phyloP scores from a whole-genome alignment of 495 filamentous ascomycete genomes.

The Hypomontagnella monticulosa region DNA sequence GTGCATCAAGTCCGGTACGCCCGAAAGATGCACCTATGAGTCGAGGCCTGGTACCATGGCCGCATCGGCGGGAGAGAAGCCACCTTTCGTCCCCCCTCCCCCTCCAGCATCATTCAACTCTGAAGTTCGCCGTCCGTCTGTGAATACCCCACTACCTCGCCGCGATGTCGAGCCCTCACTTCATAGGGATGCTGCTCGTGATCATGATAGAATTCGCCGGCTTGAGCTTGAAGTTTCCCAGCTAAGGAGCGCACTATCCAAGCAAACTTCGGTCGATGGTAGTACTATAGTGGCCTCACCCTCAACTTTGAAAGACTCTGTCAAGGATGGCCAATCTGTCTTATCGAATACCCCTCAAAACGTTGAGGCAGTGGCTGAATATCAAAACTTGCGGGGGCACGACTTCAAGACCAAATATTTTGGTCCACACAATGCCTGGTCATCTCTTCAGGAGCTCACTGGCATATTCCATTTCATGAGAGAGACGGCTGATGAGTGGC shows the following conservation, averaged over 20 bases:
- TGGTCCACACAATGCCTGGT: constrained; percentile 59
- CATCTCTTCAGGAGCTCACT: constrained; percentile 50
- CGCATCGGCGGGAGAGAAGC: constrained; percentile 20
- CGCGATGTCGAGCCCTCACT: constrained; percentile 26
- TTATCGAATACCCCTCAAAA: constrained; percentile 40
- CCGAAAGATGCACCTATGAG: constrained; percentile 61
- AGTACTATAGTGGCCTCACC: constrained; percentile 48
- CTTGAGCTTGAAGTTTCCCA: constrained; percentile 61
- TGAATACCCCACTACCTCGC: constrained; percentile 41
- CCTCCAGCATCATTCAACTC: constrained; percentile 23
- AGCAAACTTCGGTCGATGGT: constrained; percentile 50
- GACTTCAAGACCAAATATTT: constrained; percentile 61
- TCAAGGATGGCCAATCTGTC: constrained; percentile 35
- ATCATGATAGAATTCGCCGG: constrained; percentile 58
- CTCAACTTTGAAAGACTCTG: constrained; percentile 43
- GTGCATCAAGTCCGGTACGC: constrained; percentile 61
- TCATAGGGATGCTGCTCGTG: constrained; percentile 44
- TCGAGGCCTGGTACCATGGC: constrained; percentile 50
- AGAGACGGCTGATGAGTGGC: constrained; percentile 48
- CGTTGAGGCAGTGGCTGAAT: constrained; percentile 36
- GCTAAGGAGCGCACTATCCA: constrained; percentile 53
- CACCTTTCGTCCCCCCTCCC: constrained; percentile 8
- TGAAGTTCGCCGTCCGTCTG: constrained; percentile 33
- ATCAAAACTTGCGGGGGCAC: constrained; percentile 38
- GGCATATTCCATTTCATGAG: constrained; percentile 52